These are phyloP conservation scores for Anacardium occidentale DNA, from an alignment of 345 rosid species.

Conservation along the genomic window DNA sequence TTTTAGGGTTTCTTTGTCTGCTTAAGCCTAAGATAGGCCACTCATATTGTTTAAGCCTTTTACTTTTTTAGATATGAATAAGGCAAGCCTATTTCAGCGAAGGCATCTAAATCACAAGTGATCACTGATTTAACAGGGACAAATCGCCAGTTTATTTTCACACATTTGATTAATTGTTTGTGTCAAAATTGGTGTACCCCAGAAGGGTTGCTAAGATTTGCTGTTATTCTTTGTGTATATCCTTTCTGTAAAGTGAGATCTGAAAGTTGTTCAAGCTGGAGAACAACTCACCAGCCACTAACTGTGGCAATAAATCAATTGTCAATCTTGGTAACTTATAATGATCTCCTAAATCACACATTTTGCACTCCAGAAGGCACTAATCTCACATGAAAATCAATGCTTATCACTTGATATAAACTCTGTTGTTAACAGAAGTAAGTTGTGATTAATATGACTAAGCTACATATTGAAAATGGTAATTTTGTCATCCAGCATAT, in stretches of 20 bases:
- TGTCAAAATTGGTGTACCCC: conserved; percentile 25
- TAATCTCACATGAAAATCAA: not conserved
- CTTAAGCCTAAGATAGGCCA: conserved; percentile 2
- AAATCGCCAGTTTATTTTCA: conserved; percentile 12
- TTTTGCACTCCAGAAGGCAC: not conserved
- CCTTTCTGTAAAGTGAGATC: not conserved
- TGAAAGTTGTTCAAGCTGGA: conserved; percentile 1
- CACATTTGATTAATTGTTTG: not conserved
- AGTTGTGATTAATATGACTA: not conserved
- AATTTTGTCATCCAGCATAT: not conserved
- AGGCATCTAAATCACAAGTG: conserved; percentile 8
- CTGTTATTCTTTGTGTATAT: not conserved
- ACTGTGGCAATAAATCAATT: conserved; percentile 1
- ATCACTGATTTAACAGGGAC: not conserved
- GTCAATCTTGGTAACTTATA: conserved; percentile 15
- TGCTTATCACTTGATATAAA: not conserved
- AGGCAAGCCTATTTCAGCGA: not conserved
- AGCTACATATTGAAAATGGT: not conserved
- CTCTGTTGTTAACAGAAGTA: not conserved
- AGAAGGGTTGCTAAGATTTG: conserved; percentile 15
- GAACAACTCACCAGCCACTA: not conserved
- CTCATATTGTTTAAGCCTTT: not conserved
- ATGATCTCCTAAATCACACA: conserved; percentile 1
- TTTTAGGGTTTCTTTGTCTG: conserved; percentile 7
- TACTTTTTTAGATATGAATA: not conserved